phyloP scores from a whole-genome alignment of 2,329 filamentous ascomycete genomes.

The Epichloe coenophiala region DNA sequence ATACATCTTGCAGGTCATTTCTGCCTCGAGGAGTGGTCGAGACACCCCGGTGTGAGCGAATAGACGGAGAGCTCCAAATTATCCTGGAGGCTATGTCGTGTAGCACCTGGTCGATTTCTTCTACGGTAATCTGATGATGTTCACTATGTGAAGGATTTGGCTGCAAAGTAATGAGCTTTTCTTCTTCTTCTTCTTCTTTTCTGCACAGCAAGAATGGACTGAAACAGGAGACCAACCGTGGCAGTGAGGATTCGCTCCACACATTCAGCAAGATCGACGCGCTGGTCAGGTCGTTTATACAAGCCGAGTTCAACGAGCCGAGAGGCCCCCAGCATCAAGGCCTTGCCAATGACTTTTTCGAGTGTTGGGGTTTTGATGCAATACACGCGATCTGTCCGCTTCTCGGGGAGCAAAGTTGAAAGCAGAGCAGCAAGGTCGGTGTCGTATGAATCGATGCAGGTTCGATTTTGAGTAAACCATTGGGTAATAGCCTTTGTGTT shows the following conservation, averaged over 20 bases:
- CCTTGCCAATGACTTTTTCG: conserved; percentile 52
- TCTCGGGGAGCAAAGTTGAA: conserved; percentile 64
- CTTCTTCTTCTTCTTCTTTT: neutral
- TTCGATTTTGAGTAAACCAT: conserved; percentile 59
- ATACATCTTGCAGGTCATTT: conserved; percentile 40
- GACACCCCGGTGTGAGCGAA: conserved; percentile 28
- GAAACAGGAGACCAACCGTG: conserved; percentile 32
- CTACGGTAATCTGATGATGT: conserved; percentile 41
- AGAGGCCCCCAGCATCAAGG: conserved; percentile 49
- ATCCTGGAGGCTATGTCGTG: conserved; percentile 53
- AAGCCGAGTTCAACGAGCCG: conserved; percentile 47
- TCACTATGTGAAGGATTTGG: conserved; percentile 26
- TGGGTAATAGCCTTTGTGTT: conserved; percentile 29
- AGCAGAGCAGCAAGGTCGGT: conserved; percentile 52
- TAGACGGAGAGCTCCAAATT: conserved; percentile 54
- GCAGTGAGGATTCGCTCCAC: conserved; percentile 49
- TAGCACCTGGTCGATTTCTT: conserved; percentile 58
- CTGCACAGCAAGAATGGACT: neutral
- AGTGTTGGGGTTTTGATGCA: conserved; percentile 49
- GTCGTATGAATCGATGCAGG: conserved; percentile 39
- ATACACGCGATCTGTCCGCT: conserved; percentile 66
- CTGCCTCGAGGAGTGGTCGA: conserved; percentile 16
- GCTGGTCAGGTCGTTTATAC: conserved; percentile 44
- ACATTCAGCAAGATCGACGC: conserved; percentile 58
- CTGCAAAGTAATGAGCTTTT: conserved; percentile 15